Conservation (phyloP, 345 rosid species). For the Moricandia arvensis region DNA sequence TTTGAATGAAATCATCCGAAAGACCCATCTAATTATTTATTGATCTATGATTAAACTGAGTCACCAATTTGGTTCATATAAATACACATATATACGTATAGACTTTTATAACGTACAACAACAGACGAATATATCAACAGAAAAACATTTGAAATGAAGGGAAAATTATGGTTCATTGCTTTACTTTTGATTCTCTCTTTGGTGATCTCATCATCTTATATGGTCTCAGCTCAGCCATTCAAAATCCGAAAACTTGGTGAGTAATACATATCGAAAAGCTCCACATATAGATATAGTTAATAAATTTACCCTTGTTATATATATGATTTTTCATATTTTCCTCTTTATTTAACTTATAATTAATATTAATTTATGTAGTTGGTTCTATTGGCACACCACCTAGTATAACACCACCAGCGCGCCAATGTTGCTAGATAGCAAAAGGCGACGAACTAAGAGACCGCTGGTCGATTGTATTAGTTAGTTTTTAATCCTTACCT, state of each 20-base stretch:
- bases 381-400: background rate
- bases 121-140: background rate
- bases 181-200: background rate
- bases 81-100: background rate
- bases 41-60: background rate
- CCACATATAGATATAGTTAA: background rate
- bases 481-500: no score
- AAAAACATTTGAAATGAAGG: constrained; percentile 2
- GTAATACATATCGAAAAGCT: constrained; percentile 4
- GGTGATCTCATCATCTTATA: background rate
- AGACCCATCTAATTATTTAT: background rate
- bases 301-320: no score
- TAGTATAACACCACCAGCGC: background rate
- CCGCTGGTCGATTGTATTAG: background rate
- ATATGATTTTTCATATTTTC: background rate
- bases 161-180: background rate
- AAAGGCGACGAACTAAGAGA: background rate
- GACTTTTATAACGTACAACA: background rate
- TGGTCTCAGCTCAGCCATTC: background rate
- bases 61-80: constrained; percentile 5
- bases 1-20: constrained; percentile 15
- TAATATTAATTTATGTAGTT: background rate
- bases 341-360: background rate
- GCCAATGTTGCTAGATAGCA: background rate
- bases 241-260: constrained; percentile 12